Conservation (phyloP, 192 early-diverging fungal species). For the Thamnidium elegans region DNA sequence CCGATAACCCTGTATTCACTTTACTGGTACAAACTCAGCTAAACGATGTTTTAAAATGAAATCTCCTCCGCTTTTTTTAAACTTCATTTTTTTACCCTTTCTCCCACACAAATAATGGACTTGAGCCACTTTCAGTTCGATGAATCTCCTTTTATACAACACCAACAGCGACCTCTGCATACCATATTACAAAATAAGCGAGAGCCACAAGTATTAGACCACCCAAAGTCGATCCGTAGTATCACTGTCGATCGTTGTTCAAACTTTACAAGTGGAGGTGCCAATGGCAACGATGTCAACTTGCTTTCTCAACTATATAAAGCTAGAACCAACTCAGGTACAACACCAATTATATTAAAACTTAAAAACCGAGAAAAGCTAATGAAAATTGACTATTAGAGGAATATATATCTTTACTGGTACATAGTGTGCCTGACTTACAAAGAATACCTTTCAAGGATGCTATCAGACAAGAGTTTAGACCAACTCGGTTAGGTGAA, state of each 20-base stretch:
- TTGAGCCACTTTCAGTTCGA: too few relatives aligned
- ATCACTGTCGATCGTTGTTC: slow-evolving; percentile 74
- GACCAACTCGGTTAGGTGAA: slow-evolving; percentile 66
- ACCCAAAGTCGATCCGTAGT: slow-evolving; percentile 49
- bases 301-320: slow-evolving; percentile 48
- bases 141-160: neutral
- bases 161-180: neutral
- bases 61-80: too few relatives aligned
- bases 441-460: slow-evolving; percentile 73
- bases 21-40: too few relatives aligned
- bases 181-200: neutral
- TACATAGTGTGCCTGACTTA: slow-evolving; percentile 67
- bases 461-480: slow-evolving; percentile 68
- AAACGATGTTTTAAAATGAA: too few relatives aligned
- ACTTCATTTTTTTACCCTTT: too few relatives aligned
- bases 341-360: neutral
- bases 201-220: slow-evolving; percentile 17
- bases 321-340: slow-evolving; percentile 37
- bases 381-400: slow-evolving; percentile 12
- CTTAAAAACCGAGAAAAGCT: slow-evolving; percentile 23
- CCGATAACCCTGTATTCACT: too few relatives aligned
- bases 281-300: slow-evolving; percentile 71
- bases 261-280: slow-evolving; percentile 66
- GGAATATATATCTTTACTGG: slow-evolving; percentile 52
- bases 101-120: too few relatives aligned